Evolutionary conservation across 2,329 filamentous ascomycete genomes (phyloP).

Genomic region (Orbilia brochopaga): DNA sequence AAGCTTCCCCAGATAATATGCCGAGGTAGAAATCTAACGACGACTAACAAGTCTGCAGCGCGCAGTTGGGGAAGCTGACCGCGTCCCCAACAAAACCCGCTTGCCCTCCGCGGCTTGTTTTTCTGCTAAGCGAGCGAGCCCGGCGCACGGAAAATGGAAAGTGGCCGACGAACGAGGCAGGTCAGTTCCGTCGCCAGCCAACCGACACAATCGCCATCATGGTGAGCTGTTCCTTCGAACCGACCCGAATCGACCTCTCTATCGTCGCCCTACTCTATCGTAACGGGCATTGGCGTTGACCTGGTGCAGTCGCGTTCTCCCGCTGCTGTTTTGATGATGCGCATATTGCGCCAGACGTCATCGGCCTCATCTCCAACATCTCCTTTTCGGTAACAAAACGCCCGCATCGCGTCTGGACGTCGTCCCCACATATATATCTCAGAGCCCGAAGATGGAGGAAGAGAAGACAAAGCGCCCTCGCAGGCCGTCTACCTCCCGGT

Average conservation of each 20-base stretch:
- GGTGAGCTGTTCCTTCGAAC: background rate
- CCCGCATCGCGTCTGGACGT: background rate
- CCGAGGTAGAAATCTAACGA: too few species aligned
- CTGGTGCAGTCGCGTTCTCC: background rate
- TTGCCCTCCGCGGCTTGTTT: slow-evolving; percentile 6
- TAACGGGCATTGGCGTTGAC: background rate
- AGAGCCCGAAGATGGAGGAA: slow-evolving; percentile 2
- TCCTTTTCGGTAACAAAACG: background rate
- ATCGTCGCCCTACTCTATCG: background rate
- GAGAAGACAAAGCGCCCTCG: slow-evolving; percentile 19
- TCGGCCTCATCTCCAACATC: background rate
- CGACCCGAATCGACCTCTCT: background rate
- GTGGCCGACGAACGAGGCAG: slow-evolving; percentile 5
- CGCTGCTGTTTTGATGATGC: slow-evolving; percentile 28
- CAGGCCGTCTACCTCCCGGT: slow-evolving; percentile 56
- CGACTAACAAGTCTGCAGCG: background rate
- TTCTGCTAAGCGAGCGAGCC: slow-evolving; percentile 1
- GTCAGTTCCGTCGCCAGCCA: background rate
- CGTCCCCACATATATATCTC: background rate
- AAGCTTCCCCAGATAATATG: too few species aligned
- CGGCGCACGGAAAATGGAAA: slow-evolving; percentile 2
- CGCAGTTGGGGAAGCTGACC: background rate
- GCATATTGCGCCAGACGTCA: slow-evolving; percentile 18
- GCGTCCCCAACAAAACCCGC: slow-evolving; percentile 4
- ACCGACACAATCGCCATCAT: background rate